Conservation (phyloP, 768 basidiomycete species). For the Dacryopinax spathularia region DNA sequence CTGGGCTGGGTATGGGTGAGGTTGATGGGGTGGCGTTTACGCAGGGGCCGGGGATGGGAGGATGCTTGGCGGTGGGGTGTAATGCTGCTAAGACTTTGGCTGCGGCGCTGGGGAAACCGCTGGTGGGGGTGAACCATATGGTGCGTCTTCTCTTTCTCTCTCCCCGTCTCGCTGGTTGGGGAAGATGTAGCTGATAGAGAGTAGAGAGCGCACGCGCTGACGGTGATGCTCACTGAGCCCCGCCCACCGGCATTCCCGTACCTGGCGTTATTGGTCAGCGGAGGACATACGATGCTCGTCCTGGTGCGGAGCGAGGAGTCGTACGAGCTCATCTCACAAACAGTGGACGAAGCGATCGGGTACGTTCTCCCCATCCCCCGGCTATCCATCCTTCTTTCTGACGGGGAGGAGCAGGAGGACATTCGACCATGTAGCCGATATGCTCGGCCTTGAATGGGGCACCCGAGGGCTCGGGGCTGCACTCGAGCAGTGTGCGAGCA, state of each 20-base stretch:
- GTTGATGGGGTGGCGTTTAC: conserved; percentile 86
- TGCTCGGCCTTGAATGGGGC: conserved; percentile 53
- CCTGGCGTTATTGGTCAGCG: conserved; percentile 74
- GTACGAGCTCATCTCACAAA: conserved; percentile 61
- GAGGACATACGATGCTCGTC: conserved; percentile 85
- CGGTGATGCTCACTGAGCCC: conserved; percentile 48
- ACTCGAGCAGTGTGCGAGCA: conserved; percentile 43
- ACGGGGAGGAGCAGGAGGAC: conserved; percentile 37
- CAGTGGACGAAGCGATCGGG: conserved; percentile 63
- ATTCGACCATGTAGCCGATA: conserved; percentile 69
- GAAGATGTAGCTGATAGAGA: conserved; percentile 2
- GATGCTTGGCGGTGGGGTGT: conserved; percentile 63
- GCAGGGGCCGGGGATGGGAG: conserved; percentile 57
- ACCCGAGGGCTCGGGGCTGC: conserved; percentile 61
- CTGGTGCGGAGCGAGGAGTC: conserved; percentile 44
- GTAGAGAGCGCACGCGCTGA: conserved; percentile 67
- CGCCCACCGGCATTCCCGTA: conserved; percentile 59
- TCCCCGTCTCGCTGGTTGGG: too few relatives aligned
- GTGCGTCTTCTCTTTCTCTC: conserved; percentile 28
- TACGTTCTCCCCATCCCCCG: conserved; percentile 10
- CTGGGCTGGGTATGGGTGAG: conserved; percentile 41
- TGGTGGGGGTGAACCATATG: conserved; percentile 94
- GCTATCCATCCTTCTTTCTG: neutral
- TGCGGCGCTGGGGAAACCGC: conserved; percentile 56
- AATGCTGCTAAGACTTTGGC: conserved; percentile 80